phyloP scores from a whole-genome alignment of 2,329 filamentous ascomycete genomes.

The Zasmidium angulare region DNA sequence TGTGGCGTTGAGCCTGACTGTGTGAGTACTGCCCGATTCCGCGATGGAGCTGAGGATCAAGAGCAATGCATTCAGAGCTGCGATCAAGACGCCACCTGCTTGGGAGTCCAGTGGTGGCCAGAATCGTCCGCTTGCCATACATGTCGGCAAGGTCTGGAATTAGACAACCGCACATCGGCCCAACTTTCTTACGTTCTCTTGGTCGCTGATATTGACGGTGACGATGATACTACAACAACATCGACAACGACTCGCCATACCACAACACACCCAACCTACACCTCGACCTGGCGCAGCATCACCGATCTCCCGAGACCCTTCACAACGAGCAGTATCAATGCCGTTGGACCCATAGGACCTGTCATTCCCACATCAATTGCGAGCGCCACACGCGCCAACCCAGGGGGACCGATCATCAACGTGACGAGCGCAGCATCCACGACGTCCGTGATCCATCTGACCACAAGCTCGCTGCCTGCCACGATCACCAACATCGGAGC shows the following conservation, averaged over 20 bases:
- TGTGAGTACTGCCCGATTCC: slow-evolving; percentile 14
- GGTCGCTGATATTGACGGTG: slow-evolving; percentile 19
- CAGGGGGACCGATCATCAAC: slow-evolving; percentile 7
- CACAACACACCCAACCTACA: background rate
- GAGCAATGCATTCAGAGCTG: slow-evolving; percentile 26
- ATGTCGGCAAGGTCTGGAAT: slow-evolving; percentile 24
- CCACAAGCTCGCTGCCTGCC: background rate
- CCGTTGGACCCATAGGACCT: slow-evolving; percentile 8
- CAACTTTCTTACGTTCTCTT: slow-evolving; percentile 19
- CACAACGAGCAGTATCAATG: background rate
- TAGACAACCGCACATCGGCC: slow-evolving; percentile 5
- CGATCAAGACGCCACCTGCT: slow-evolving; percentile 26
- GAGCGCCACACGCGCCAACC: slow-evolving; percentile 1
- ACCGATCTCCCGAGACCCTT: slow-evolving; percentile 18
- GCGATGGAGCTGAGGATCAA: slow-evolving; percentile 15
- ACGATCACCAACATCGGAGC: slow-evolving; percentile 9
- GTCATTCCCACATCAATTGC: slow-evolving; percentile 6
- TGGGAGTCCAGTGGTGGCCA: slow-evolving; percentile 24
- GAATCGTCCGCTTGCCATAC: slow-evolving; percentile 19
- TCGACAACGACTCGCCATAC: background rate
- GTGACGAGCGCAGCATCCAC: background rate
- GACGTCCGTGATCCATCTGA: background rate
- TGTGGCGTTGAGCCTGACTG: slow-evolving; percentile 27
- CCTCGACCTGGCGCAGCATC: slow-evolving; percentile 12
- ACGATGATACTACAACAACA: slow-evolving; percentile 9